These are phyloP conservation scores for Melanomma pulvis-pyrius DNA, from an alignment of 495 filamentous ascomycete genomes.

Conservation along the genomic window DNA sequence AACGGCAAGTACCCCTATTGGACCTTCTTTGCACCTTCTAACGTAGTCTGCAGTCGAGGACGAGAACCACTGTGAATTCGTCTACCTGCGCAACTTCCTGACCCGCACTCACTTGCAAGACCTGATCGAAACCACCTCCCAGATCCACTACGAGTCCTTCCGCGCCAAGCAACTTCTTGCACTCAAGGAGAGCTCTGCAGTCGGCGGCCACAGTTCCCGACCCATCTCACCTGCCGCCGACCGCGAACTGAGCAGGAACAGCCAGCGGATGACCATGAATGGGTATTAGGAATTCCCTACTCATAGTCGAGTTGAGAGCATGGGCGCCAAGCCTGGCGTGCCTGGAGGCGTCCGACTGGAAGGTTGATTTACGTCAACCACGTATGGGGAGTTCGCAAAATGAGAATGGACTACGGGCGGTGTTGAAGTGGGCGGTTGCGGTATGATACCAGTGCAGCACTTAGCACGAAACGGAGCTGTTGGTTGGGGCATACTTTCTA, in stretches of 20 bases:
- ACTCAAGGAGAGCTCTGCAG: constrained; percentile 94
- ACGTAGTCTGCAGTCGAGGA: constrained; percentile 69
- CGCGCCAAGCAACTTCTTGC: constrained; percentile 98
- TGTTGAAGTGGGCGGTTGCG: constrained; percentile 5
- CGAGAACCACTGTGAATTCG: constrained; percentile 99
- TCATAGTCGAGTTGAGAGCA: not conserved
- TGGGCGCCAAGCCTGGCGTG: not conserved
- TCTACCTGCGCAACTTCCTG: constrained; percentile 96
- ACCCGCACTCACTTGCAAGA: constrained; percentile 96
- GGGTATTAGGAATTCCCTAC: constrained; percentile 66
- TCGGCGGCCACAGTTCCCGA: constrained; percentile 78
- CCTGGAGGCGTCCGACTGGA: not conserved
- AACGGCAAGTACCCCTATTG: constrained; percentile 54
- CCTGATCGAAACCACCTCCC: constrained; percentile 98
- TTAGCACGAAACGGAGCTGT: constrained; percentile 9
- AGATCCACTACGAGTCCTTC: constrained; percentile 99
- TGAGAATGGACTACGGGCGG: not conserved
- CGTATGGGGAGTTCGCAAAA: not conserved
- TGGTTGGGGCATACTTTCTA: constrained; percentile 14
- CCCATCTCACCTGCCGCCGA: constrained; percentile 95
- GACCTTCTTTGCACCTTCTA: constrained; percentile 1
- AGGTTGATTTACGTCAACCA: not conserved
- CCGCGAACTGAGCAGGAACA: constrained; percentile 92
- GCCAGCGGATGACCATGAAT: constrained; percentile 96
- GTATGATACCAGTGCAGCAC: constrained; percentile 39